A percentile compares a stretch with the other conserved stretches of the same genome.
Conservation (phyloP, 192 early-diverging fungal species). For the Mortierella claussenii region DNA sequence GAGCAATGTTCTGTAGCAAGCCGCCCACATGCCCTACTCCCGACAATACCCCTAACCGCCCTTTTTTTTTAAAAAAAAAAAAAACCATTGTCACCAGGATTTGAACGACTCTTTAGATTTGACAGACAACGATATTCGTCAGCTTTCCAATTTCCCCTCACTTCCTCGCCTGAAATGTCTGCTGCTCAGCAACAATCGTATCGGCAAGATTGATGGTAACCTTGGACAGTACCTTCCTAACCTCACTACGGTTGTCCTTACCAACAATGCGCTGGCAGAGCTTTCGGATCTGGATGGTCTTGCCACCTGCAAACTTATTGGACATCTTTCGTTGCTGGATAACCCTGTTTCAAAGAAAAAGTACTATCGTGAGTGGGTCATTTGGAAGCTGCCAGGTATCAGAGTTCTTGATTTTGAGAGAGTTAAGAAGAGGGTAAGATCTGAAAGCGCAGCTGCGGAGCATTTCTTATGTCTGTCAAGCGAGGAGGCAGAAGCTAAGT, state of each 20-base stretch:
- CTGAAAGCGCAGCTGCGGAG: no score
- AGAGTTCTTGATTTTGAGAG: conserved; percentile 89
- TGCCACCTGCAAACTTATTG: conserved; percentile 51
- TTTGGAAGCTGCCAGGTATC: conserved; percentile 81
- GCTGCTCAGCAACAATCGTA: conserved; percentile 90
- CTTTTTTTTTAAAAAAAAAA: no score
- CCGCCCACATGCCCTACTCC: neutral
- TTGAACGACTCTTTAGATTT: conserved; percentile 93
- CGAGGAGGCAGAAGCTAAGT: no score
- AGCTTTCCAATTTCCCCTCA: conserved; percentile 89
- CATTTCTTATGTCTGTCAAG: no score
- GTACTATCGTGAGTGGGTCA: conserved; percentile 85
- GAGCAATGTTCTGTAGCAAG: no score
- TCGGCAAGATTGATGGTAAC: conserved; percentile 79
- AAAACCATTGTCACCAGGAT: conserved; percentile 74
- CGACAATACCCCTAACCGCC: no score
- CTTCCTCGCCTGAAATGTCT: conserved; percentile 80
- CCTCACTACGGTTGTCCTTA: conserved; percentile 82
- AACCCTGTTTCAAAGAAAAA: conserved; percentile 89
- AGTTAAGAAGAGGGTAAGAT: conserved; percentile 73
- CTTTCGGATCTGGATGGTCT: conserved; percentile 89
- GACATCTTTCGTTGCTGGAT: conserved; percentile 81
- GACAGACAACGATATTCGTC: conserved; percentile 89
- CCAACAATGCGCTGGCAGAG: conserved; percentile 87
- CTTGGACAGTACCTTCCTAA: conserved; percentile 77